Percentiles rank a stretch among this genome's conserved stretches.
phyloP scores from a whole-genome alignment of 148 eudicot genomes.

The Camellia lanceoleosa region DNA sequence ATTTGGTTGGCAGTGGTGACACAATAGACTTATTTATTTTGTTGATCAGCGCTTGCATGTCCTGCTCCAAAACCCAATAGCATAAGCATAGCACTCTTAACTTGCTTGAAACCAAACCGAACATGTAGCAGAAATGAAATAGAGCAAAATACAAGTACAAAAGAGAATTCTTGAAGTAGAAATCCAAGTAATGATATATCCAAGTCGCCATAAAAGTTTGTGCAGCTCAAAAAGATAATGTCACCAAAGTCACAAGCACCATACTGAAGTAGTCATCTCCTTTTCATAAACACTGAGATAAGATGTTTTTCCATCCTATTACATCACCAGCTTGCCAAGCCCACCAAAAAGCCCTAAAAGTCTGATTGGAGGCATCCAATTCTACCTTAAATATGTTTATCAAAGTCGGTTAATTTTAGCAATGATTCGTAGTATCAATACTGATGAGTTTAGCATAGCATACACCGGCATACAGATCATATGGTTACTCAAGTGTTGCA shows the following conservation, averaged over 20 bases:
- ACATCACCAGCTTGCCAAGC: neutral
- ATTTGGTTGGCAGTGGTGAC: conserved; percentile 87
- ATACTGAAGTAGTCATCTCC: neutral
- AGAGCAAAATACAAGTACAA: neutral
- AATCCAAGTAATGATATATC: neutral
- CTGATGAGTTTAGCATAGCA: neutral
- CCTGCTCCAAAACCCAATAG: conserved; percentile 45
- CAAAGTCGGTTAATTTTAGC: neutral
- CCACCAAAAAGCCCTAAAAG: neutral
- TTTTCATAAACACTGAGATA: neutral
- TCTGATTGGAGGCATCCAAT: neutral
- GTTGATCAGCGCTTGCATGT: conserved; percentile 94
- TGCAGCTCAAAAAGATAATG: neutral
- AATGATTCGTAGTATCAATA: neutral
- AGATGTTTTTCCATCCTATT: neutral
- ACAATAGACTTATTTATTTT: conserved; percentile 87
- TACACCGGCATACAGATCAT: neutral
- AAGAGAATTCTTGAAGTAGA: neutral
- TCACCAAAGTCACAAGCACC: neutral
- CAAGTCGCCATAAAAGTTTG: neutral
- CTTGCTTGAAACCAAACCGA: neutral
- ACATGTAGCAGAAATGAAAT: neutral
- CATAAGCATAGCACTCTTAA: conserved; percentile 7
- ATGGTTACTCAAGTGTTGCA: neutral
- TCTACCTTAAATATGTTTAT: neutral